Evolutionary conservation across 2,329 filamentous ascomycete species (phyloP), one percentile per base, ranked within the genome.

Genomic region (Exophiala viscosa): DNA sequence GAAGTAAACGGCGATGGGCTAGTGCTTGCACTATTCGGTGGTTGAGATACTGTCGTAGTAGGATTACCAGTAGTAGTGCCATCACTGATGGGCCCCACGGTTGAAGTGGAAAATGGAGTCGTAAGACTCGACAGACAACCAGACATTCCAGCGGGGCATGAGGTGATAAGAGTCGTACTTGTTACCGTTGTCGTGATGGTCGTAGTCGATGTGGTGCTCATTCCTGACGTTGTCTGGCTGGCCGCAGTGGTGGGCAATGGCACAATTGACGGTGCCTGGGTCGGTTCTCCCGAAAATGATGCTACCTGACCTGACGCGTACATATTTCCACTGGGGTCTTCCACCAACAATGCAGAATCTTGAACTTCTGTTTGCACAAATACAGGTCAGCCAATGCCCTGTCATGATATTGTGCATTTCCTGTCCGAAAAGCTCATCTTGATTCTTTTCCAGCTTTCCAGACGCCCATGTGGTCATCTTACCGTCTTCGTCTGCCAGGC

Each of bases 271-370:
- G 55, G 52, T 15, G 34, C 39, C 20, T 52, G 45, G 34, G 51
- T 52, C n/a, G 55, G 55, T n/a, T 48, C 52, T 39, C 55, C 55
- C 43, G 52, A 48, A 35, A 58, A 58, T 31, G 53, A 50, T 28
- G 52, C 54, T 13, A 52, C 31, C 23, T 50, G 41, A 7, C 52
- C 45, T 11, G 57, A 55, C 7, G 57, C 57, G 35, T 50, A 60
- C 14, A 53, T 52, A 17, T 55, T 34, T 44, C 57, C 54, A 31
- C 46, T 36, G 3, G 54, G 48, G 6, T 54, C 57, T 13, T 50
- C 45, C 10, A 60, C 54, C 48, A 60, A 45, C 4, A 60, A 43
- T 6, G 57, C 57, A 32, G 57, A 57, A 18, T 60, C 55, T 45
- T 50, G 54, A 5, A 51, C 28, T 14, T 54, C 56, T 57, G 23